Evolutionary conservation across 805 yeast genomes (phyloP).

Genomic region (Lipomyces oligophaga): DNA sequence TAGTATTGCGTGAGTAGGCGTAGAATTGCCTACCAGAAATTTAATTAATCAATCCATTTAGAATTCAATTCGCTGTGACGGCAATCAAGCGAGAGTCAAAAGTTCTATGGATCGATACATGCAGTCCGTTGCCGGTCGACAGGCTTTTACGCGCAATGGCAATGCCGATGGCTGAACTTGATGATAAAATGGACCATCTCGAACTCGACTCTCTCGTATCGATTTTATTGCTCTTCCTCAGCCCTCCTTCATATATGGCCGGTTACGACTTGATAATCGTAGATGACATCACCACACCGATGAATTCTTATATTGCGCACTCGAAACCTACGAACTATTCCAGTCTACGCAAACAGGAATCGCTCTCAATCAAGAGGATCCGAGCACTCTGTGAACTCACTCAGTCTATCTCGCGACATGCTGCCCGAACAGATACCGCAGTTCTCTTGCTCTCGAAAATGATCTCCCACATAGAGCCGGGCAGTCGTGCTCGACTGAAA

Average conservation of each 20-base stretch:
- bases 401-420: not conserved
- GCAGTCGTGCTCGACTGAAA: slow-evolving; percentile 14
- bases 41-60: not conserved
- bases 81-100: slow-evolving; percentile 6
- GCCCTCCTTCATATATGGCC: slow-evolving; percentile 11
- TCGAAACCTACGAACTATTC: not conserved
- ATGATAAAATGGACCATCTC: slow-evolving; percentile 7
- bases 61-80: slow-evolving; percentile 13
- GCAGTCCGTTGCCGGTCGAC: slow-evolving; percentile 4
- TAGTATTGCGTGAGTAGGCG: slow-evolving; percentile 19
- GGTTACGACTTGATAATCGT: slow-evolving; percentile 11
- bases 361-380: slow-evolving; percentile 3
- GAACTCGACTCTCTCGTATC: slow-evolving; percentile 12
- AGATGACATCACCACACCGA: slow-evolving; percentile 19
- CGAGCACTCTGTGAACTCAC: slow-evolving; percentile 13
- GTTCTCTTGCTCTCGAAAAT: slow-evolving; percentile 14
- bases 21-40: not conserved
- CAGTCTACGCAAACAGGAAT: slow-evolving; percentile 3
- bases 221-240: slow-evolving; percentile 11
- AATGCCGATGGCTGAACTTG: not conserved
- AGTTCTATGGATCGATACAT: slow-evolving; percentile 26
- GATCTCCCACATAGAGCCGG: slow-evolving; percentile 13
- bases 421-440: slow-evolving; percentile 14
- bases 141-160: slow-evolving; percentile 4
- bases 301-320: slow-evolving; percentile 7